Evolutionary conservation across 2,329 filamentous ascomycete species (phyloP).

Genomic region (Esteya vermicola): DNA sequence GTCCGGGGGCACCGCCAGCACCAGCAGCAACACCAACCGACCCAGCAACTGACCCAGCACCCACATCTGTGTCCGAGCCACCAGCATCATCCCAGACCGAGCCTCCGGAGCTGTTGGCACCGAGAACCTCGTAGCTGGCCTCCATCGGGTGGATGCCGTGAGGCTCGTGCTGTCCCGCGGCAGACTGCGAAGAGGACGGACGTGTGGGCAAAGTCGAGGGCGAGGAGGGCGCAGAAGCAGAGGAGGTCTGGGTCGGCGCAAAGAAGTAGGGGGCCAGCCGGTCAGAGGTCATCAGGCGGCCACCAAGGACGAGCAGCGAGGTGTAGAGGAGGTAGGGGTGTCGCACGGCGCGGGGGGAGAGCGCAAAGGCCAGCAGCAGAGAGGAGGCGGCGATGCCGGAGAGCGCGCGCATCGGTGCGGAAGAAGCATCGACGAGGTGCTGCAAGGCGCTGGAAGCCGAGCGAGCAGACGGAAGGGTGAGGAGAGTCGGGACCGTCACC

Average conservation of each 20-base stretch:
- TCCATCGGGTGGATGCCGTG: constrained; percentile 44
- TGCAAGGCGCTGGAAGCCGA: constrained; percentile 57
- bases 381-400: constrained; percentile 55
- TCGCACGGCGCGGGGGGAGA: constrained; percentile 60
- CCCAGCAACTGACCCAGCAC: too few relatives aligned
- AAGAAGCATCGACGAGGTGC: constrained; percentile 48
- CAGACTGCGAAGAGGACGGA: too few relatives aligned
- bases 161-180: too few relatives aligned
- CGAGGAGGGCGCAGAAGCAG: constrained; percentile 12
- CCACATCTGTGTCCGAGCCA: constrained; percentile 9
- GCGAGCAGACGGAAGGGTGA: constrained; percentile 63
- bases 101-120: constrained; percentile 17
- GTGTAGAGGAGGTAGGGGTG: constrained; percentile 91
- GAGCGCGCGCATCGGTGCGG: constrained; percentile 51
- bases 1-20: constrained; percentile 7
- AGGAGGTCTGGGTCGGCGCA: constrained; percentile 9
- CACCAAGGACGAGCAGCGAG: constrained; percentile 50
- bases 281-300: constrained; percentile 38
- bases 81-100: constrained; percentile 19
- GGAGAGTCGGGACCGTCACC: constrained; percentile 65
- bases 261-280: constrained; percentile 30
- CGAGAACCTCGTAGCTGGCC: constrained; percentile 50
- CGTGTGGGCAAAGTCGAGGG: too few relatives aligned
- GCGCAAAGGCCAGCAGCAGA: constrained; percentile 61
- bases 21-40: too few relatives aligned